These are phyloP conservation scores for Oenanthe sinensis DNA, from an alignment of 129 eudicot species.

Conservation along the genomic window DNA sequence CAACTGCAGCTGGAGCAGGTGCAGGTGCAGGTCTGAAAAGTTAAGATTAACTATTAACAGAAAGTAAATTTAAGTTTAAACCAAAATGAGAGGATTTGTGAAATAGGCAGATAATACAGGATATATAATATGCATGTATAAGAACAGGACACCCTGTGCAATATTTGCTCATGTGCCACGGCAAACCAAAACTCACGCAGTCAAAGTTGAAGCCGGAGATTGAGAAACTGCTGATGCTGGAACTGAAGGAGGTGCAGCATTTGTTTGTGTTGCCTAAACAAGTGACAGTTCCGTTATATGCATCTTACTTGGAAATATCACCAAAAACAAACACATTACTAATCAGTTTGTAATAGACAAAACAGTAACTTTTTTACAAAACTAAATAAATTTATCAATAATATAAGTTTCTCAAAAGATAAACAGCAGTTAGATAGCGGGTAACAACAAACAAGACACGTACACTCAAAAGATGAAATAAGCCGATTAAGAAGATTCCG, in stretches of 20 bases:
- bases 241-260: conserved; percentile 41
- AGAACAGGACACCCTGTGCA: background rate
- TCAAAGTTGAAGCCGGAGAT: conserved; percentile 31
- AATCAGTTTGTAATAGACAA: background rate
- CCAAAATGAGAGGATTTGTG: background rate
- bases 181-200: conserved; percentile 33
- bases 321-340: background rate
- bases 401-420: background rate
- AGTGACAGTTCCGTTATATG: conserved; percentile 13
- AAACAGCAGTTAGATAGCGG: background rate
- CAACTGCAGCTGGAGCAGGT: conserved; percentile 28
- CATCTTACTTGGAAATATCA: conserved; percentile 5
- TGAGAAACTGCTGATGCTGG: conserved; percentile 23
- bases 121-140: background rate
- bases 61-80: background rate
- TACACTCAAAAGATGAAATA: background rate
- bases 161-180: background rate
- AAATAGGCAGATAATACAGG: background rate
- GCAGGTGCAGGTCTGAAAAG: conserved; percentile 33
- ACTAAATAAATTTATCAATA: background rate
- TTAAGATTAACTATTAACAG: background rate
- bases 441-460: background rate
- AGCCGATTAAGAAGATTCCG: background rate
- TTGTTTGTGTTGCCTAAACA: conserved; percentile 56
- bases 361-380: background rate